Evolutionary conservation across 805 yeast species (phyloP).

Genomic region (Torulaspora franciscae): DNA sequence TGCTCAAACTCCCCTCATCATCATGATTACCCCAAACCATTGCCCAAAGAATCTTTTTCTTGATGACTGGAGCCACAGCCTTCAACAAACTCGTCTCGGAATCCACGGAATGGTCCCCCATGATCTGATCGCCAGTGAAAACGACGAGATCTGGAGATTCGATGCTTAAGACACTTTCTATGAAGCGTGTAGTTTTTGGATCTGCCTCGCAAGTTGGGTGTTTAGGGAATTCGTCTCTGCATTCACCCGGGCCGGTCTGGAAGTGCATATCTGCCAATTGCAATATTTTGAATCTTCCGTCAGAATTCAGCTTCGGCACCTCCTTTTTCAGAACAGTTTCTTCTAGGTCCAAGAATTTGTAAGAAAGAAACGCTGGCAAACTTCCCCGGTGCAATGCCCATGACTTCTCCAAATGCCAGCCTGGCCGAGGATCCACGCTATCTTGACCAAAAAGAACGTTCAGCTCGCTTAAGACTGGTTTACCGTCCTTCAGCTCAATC

Average conservation of each 20-base stretch:
- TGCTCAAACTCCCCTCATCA: conserved; percentile 68
- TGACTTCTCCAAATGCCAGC: conserved; percentile 28
- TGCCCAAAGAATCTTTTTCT: conserved; percentile 73
- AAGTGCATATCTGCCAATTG: conserved; percentile 92
- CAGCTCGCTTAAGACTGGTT: conserved; percentile 47
- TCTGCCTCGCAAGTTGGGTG: conserved; percentile 69
- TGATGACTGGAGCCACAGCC: conserved; percentile 63
- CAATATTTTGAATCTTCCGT: conserved; percentile 64
- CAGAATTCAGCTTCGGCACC: conserved; percentile 33
- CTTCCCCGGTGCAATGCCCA: conserved; percentile 5
- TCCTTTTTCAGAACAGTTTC: conserved; percentile 10
- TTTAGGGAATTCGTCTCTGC: conserved; percentile 68
- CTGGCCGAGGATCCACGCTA: conserved; percentile 70
- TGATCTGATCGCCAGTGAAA: conserved; percentile 86
- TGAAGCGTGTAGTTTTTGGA: conserved; percentile 56
- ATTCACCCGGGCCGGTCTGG: conserved; percentile 75
- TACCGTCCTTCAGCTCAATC: conserved; percentile 2
- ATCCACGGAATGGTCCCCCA: conserved; percentile 69
- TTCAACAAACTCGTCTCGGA: conserved; percentile 78
- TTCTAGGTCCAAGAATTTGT: conserved; percentile 5
- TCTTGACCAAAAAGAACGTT: conserved; percentile 70
- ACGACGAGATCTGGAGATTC: conserved; percentile 85
- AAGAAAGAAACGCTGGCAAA: conserved; percentile 16
- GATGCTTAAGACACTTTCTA: conserved; percentile 56
- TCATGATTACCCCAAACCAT: conserved; percentile 91